Base-by-base conservation (phyloP, 345 rosid genomes). In the Populus simonii region DNA sequence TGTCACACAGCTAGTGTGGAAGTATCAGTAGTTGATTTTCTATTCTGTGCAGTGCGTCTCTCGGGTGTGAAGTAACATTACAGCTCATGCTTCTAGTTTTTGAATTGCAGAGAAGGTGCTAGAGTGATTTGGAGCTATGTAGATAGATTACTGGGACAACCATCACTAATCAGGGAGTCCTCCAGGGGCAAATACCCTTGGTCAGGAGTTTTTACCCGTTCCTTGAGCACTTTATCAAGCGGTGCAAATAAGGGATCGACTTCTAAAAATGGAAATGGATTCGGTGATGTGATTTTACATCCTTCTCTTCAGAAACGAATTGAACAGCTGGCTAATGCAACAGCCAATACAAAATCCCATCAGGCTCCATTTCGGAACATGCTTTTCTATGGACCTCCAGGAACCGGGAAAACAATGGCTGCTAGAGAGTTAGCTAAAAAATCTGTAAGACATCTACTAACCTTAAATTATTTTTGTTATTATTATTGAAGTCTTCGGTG, bases 371-470 rank as follows among this genome's bases (percentile, higher is more conserved):
- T 91, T 75, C 88, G 98, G 70, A 96, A 96, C 82, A 90, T 96
- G 94, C 93, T 96, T 72, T 93, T 96, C 83, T 92, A 93, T 67
- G 99, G 99, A 49, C 99, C 99, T 68, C 99, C 99, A 68, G 99
- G 99, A 81, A 96, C 99, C 35, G 99, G 99, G 76, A 96, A 96
- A 85, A 93, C 99, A 41, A 93, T 96, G 98, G 99, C 97, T 80
- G 99, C 99, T 59, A 88, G 97, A 84, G 97, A 96, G 83, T 85
- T 93, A 66, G 97, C 97, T 75, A 84, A 81, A 55, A 91, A 87
- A 93, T 96, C 99, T 80, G 98, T 95, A 93, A 83, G 93, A 72
- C 9, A 66, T 75, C 81, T 75, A 45, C 36, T 33, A 4, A 51
- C 25, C 75, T 39, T 29, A 43, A n/a, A 43, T 31, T 15, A 66